Evolutionary conservation across 768 basidiomycete genomes (phyloP).

Genomic region (Udeniomyces megalosporus): DNA sequence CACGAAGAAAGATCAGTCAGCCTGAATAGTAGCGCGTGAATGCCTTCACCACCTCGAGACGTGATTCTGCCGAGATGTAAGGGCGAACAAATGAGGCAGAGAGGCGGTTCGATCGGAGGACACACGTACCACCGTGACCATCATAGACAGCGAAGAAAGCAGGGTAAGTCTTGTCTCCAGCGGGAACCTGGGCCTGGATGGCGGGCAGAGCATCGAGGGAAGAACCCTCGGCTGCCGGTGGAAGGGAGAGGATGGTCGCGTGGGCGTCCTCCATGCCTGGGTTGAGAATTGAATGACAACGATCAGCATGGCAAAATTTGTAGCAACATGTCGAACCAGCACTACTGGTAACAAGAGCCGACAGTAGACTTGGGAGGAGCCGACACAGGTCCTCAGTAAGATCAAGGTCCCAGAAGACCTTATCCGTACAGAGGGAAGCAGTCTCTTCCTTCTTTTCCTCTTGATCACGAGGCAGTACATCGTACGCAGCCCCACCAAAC

Average conservation of each 20-base stretch:
- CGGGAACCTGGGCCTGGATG: constrained; percentile 21
- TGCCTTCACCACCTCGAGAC: background rate
- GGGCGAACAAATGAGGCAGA: background rate
- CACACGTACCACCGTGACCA: constrained; percentile 67
- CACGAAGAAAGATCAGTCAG: background rate
- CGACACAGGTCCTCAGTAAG: too few relatives aligned
- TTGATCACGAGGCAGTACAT: too few relatives aligned
- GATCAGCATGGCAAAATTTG: background rate
- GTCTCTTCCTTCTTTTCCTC: too few relatives aligned
- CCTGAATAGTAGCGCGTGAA: background rate
- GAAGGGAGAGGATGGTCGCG: constrained; percentile 50
- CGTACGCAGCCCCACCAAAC: too few relatives aligned
- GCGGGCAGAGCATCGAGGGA: constrained; percentile 16
- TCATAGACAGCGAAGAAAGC: constrained; percentile 96
- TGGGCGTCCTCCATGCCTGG: constrained; percentile 97
- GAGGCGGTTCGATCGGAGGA: background rate
- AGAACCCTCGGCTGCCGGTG: constrained; percentile 15
- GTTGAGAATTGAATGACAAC: background rate
- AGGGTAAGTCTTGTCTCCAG: constrained; percentile 26
- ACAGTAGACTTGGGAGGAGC: too few relatives aligned
- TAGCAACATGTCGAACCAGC: too few relatives aligned
- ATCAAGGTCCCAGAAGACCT: too few relatives aligned
- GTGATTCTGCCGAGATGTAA: background rate
- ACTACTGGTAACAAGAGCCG: too few relatives aligned
- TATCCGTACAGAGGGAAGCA: too few relatives aligned